Percentiles rank a stretch among this genome's conserved stretches.
Evolutionary conservation across 257 asterid species (phyloP).

Genomic region (Galeopsis tetrahit): DNA sequence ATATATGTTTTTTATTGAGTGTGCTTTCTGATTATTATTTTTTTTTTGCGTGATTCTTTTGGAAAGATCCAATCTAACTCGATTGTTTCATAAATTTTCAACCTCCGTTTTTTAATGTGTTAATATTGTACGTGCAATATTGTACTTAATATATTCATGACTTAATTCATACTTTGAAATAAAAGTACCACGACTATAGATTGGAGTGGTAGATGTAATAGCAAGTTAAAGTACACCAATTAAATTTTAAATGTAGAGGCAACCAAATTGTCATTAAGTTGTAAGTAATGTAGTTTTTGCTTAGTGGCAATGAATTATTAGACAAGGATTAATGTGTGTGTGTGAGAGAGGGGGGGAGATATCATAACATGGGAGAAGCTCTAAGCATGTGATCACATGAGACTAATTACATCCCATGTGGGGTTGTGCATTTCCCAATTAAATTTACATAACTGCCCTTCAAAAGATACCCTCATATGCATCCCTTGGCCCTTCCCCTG

Average conservation of each 20-base stretch:
- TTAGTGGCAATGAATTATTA: slow-evolving; percentile 36
- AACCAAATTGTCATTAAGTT: background rate
- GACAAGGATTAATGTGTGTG: slow-evolving; percentile 37
- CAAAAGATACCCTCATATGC: background rate
- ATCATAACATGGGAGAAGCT: slow-evolving; percentile 64
- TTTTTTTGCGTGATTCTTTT: too few relatives aligned
- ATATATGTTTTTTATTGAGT: too few relatives aligned
- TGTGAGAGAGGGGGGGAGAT: slow-evolving; percentile 31
- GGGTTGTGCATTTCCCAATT: slow-evolving; percentile 39
- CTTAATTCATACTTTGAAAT: background rate
- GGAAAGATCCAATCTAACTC: too few relatives aligned
- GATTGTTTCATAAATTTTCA: too few relatives aligned
- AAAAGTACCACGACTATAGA: background rate
- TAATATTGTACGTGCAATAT: too few relatives aligned
- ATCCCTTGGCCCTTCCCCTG: slow-evolving; percentile 19
- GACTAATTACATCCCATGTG: slow-evolving; percentile 70
- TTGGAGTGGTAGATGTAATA: too few relatives aligned
- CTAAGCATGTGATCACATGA: slow-evolving; percentile 75
- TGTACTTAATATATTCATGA: background rate
- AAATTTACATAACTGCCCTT: slow-evolving; percentile 46
- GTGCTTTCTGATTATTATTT: too few relatives aligned
- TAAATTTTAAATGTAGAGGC: background rate
- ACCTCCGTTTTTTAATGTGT: too few relatives aligned
- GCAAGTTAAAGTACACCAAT: background rate
- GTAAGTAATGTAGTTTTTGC: slow-evolving; percentile 4